Conservation (phyloP, 768 basidiomycete genomes). For the Russula foetens region DNA sequence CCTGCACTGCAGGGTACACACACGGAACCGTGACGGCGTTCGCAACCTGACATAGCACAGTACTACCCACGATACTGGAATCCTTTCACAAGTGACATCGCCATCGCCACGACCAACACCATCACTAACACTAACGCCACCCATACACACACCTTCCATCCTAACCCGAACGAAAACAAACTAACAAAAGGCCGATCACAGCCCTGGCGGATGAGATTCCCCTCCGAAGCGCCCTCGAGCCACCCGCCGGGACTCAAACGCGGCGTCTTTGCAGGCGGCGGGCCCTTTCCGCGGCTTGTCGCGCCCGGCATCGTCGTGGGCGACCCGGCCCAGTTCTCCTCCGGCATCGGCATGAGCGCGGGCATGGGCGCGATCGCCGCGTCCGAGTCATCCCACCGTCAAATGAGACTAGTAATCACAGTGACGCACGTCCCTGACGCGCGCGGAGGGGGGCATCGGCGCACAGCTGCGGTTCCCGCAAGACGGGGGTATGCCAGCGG, state of each 20-base stretch:
- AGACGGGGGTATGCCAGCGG: no score
- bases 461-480: no score
- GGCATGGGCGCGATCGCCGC: not conserved
- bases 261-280: conserved; percentile 5
- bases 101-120: not conserved
- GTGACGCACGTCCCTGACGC: conserved; percentile 7
- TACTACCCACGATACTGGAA: no score
- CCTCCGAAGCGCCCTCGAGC: not conserved
- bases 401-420: no score
- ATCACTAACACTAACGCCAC: not conserved
- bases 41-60: no score
- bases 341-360: not conserved
- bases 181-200: no score
- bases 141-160: no score
- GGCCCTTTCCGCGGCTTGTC: conserved; percentile 7
- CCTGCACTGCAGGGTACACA: no score
- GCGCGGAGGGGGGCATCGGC: not conserved
- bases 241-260: not conserved
- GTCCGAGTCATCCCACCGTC: no score
- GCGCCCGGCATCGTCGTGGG: conserved; percentile 4
- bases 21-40: no score
- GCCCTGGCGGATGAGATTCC: conserved; percentile 3
- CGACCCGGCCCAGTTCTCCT: not conserved
- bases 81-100: no score
- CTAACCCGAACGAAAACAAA: no score